Conservation (phyloP, 176 grass and related monocot genomes). For the Hyparrhenia diplandra region DNA sequence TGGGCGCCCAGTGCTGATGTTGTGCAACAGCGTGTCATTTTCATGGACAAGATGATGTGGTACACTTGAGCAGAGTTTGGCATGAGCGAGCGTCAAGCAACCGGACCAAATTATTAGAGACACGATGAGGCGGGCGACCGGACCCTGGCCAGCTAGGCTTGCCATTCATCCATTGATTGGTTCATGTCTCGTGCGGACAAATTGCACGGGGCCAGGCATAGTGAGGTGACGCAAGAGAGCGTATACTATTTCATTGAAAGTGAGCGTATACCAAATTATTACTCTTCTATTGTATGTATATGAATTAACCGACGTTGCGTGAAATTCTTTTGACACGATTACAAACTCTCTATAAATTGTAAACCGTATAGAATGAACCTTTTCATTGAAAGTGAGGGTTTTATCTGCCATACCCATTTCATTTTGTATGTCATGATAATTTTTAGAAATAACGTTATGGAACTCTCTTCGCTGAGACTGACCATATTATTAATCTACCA, state of each 20-base stretch:
- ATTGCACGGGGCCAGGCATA: not conserved
- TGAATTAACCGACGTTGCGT: too few species aligned
- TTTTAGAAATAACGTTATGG: too few species aligned
- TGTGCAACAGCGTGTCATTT: not conserved
- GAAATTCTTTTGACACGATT: too few species aligned
- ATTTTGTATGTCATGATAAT: too few species aligned
- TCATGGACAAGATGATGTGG: not conserved
- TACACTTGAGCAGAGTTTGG: not conserved
- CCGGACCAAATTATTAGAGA: not conserved
- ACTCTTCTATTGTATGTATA: too few species aligned
- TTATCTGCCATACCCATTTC: too few species aligned
- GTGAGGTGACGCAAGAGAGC: not conserved
- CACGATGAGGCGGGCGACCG: not conserved
- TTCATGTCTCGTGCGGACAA: not conserved
- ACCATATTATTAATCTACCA: too few species aligned
- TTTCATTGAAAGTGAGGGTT: too few species aligned
- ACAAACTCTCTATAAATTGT: too few species aligned
- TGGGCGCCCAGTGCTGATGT: not conserved
- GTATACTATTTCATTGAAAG: not conserved
- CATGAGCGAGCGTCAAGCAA: not conserved
- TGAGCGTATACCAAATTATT: too few species aligned
- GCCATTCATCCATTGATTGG: not conserved
- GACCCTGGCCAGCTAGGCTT: constrained; percentile 15
- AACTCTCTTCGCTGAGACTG: too few species aligned
- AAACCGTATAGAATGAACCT: too few species aligned